Percentiles rank a stretch among this genome's conserved stretches.
phyloP scores from a whole-genome alignment of 2,329 filamentous ascomycete genomes.

The Aureobasidium sp. region DNA sequence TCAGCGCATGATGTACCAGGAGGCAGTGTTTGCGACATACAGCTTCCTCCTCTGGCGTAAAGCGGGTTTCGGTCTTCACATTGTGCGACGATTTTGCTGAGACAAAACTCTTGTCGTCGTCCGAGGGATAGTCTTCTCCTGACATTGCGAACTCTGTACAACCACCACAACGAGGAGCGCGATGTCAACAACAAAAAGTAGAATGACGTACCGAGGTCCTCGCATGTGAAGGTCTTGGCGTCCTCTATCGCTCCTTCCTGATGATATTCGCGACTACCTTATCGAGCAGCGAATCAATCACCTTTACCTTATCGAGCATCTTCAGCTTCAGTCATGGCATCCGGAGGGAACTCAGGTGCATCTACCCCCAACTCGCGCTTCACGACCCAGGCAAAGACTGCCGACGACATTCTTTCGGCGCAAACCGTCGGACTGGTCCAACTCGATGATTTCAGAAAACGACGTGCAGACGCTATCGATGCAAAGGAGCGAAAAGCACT shows the following conservation, averaged over 20 bases:
- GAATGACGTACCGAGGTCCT: background rate
- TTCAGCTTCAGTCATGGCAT: constrained; percentile 17
- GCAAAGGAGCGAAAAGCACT: constrained; percentile 47
- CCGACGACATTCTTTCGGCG: constrained; percentile 74
- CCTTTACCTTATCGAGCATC: background rate
- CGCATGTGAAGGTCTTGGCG: constrained; percentile 14
- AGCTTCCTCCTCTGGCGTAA: constrained; percentile 40
- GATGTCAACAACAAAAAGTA: constrained; percentile 2
- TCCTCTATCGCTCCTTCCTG: background rate
- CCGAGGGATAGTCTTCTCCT: constrained; percentile 14
- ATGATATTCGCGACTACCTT: background rate
- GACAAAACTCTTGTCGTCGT: constrained; percentile 16
- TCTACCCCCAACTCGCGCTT: constrained; percentile 49
- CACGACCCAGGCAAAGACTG: constrained; percentile 66
- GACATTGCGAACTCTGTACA: background rate
- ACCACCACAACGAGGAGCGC: background rate
- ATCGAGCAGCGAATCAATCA: background rate
- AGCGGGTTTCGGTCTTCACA: constrained; percentile 20
- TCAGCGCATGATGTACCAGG: background rate
- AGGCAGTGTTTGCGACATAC: constrained; percentile 21
- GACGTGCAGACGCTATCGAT: constrained; percentile 88
- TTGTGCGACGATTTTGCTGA: constrained; percentile 10
- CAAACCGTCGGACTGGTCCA: constrained; percentile 87
- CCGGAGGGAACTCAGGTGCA: constrained; percentile 15
- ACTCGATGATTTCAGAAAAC: constrained; percentile 90